Evolutionary conservation across 768 basidiomycete genomes (phyloP), one percentile per base, ranked within the genome.

Genomic region (Suillus cothurnatus): DNA sequence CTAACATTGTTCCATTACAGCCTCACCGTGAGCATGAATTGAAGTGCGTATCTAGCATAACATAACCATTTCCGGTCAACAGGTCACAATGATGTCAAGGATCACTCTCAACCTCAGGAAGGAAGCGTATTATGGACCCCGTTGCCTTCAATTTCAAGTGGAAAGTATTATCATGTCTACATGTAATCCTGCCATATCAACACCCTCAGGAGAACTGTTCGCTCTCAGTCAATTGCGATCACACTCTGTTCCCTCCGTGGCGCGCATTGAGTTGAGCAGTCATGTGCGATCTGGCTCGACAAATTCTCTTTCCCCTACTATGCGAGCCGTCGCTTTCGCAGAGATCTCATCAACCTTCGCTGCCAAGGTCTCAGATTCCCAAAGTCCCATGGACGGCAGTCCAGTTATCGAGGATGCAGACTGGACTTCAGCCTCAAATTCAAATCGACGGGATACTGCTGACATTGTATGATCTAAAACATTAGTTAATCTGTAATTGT

Each of bases 1-100:
- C 69, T 80, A 17, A 23, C 2, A 81, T 82, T 61, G 73, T 75
- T 76, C 53, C 17, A 39, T 66, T 47, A 53, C 45, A 64, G 68
- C 47, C 61, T 69, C 15, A 67, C 63, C 28, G 63, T 75, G 47
- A 23, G 73, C 53, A 28, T 4, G 47, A 19, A 26, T 43, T 32
- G 31, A 58, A 17, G 23, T 21, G 19, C 1, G 14, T 14, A n/a
- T 12, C 31, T 2, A 3, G 34, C 50, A 45, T 49, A 41, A 57
- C 21, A 39, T 62, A 52, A 38, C 7, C 56, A 6, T 41, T 53
- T 47, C 34, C 17, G 19, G 12, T 64, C 32, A 71, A 32, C 69
- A 84, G 74, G 86, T 89, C 14, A 80, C 86, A 0, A 90, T 89
- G 85, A 88, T 89, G 82, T 88, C 87, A 4, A 82, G 89, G 12